Evolutionary conservation across 2,329 filamentous ascomycete species (phyloP).

Genomic region (Chaetothyriales sp.): DNA sequence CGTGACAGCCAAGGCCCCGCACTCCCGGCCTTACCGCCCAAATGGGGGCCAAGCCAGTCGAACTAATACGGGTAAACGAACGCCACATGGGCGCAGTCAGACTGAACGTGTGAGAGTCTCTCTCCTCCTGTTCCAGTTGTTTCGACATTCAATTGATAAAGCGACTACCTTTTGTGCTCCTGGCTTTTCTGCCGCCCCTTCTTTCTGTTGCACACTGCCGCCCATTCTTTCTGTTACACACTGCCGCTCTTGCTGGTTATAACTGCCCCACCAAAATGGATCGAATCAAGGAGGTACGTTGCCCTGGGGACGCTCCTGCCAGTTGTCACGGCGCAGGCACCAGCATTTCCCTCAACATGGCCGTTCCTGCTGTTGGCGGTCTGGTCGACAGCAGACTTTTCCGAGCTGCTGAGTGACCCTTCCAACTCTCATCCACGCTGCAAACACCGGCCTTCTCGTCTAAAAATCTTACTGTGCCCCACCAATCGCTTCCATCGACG

Average conservation of each 20-base stretch:
- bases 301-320: constrained; percentile 18
- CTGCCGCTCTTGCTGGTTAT: not conserved
- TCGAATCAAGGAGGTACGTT: constrained; percentile 75
- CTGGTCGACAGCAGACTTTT: not conserved
- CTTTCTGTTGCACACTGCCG: not conserved
- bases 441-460: not conserved
- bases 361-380: not conserved
- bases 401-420: not conserved
- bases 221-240: not conserved
- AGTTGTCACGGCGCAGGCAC: constrained; percentile 16
- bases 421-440: constrained; percentile 7
- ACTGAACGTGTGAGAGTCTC: not conserved
- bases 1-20: too few relatives aligned
- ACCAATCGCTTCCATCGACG: constrained; percentile 3
- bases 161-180: not conserved
- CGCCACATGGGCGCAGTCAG: not conserved
- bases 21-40: too few relatives aligned
- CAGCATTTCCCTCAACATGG: not conserved
- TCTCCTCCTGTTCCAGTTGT: not conserved
- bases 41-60: too few relatives aligned
- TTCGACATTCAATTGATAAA: not conserved
- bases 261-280: constrained; percentile 48
- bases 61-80: too few relatives aligned
- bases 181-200: not conserved
- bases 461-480: constrained; percentile 5